Evolutionary conservation across 1,139 yeast species (phyloP).

Genomic region (Taphrina deformans): DNA sequence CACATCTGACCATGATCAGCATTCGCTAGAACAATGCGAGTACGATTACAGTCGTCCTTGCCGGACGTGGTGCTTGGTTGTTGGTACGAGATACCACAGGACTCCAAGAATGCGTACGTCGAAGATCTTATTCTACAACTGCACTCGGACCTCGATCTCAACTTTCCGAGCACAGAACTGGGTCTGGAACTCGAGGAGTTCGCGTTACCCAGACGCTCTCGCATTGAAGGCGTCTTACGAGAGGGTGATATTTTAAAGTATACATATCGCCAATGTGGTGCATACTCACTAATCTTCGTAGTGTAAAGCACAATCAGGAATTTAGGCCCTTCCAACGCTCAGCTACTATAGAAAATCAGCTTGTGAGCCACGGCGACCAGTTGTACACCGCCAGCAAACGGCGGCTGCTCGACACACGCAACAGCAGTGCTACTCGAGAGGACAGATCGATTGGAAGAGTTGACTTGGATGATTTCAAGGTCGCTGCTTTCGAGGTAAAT

Average conservation of each 20-base stretch:
- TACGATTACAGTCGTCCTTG: conserved; percentile 9
- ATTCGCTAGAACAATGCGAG: conserved; percentile 2
- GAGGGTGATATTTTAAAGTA: conserved; percentile 15
- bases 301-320: background rate
- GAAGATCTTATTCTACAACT: conserved; percentile 7
- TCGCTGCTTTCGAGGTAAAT: background rate
- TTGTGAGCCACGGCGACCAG: background rate
- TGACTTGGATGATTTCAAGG: background rate
- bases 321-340: background rate
- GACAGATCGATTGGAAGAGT: background rate
- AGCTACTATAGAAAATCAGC: background rate
- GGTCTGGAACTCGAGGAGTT: conserved; percentile 16
- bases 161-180: background rate
- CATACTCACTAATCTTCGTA: too few relatives aligned
- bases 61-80: background rate
- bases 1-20: background rate
- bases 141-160: conserved; percentile 3
- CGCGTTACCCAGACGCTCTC: conserved; percentile 16
- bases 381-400: background rate
- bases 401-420: background rate
- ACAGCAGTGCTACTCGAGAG: background rate
- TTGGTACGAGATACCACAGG: conserved; percentile 17
- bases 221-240: conserved; percentile 16
- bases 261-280: background rate
- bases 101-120: background rate